A percentile compares a stretch with the other conserved stretches of the same genome.
These are phyloP conservation scores for Eutypa lata DNA, from an alignment of 2,329 filamentous ascomycete genomes.

Conservation along the genomic window DNA sequence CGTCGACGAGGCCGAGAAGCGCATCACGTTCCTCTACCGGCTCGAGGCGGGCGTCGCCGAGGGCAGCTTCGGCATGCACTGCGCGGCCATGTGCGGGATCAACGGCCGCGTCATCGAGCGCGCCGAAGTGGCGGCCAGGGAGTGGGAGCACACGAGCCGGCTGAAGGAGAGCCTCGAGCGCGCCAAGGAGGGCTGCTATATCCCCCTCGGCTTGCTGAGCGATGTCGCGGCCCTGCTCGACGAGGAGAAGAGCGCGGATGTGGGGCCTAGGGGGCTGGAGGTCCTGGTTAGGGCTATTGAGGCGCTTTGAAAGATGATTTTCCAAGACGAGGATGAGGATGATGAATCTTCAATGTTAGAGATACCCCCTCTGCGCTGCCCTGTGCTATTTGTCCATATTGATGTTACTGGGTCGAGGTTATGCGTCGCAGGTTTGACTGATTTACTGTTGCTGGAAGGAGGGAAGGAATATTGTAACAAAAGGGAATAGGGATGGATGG, in stretches of 20 bases:
- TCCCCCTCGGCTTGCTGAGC: slow-evolving; percentile 82
- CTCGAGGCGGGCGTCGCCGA: slow-evolving; percentile 92
- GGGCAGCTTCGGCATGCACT: slow-evolving; percentile 98
- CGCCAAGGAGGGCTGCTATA: slow-evolving; percentile 73
- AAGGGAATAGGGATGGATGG: too few relatives aligned
- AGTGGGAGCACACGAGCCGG: slow-evolving; percentile 93
- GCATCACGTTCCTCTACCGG: slow-evolving; percentile 96
- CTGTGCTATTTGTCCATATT: too few relatives aligned
- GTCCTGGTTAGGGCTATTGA: slow-evolving; percentile 61
- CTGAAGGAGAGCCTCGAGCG: slow-evolving; percentile 85
- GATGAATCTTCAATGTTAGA: too few relatives aligned
- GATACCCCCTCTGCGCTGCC: too few relatives aligned
- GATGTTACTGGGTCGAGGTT: too few relatives aligned
- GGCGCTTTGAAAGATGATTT: slow-evolving; percentile 49
- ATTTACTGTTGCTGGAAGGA: too few relatives aligned
- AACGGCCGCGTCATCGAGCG: slow-evolving; percentile 75
- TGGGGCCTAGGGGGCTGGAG: slow-evolving; percentile 51
- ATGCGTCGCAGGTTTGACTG: too few relatives aligned
- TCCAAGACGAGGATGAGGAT: too few relatives aligned
- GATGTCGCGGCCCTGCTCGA: slow-evolving; percentile 78
- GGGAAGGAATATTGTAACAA: too few relatives aligned
- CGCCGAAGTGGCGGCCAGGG: slow-evolving; percentile 82
- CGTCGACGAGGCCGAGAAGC: slow-evolving; percentile 77
- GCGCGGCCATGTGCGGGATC: slow-evolving; percentile 97
- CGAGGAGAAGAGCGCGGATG: slow-evolving; percentile 43